phyloP scores from a whole-genome alignment of 2,329 filamentous ascomycete genomes.

The Fusarium sp. region DNA sequence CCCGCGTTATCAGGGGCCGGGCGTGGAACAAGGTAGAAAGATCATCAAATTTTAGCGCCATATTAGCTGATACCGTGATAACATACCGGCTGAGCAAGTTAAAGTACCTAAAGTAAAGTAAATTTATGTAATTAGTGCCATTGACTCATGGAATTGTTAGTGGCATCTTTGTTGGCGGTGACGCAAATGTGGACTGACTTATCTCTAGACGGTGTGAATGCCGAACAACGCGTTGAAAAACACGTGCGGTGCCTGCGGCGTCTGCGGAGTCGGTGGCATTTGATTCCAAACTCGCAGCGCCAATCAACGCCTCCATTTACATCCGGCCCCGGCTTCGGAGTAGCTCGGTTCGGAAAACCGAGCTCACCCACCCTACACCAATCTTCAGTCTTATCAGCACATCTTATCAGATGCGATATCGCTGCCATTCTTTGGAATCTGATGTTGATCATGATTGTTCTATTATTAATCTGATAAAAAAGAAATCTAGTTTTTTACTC shows the following conservation, averaged over 20 bases:
- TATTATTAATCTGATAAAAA: constrained; percentile 4
- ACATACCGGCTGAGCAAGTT: background rate
- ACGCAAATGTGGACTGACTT: constrained; percentile 15
- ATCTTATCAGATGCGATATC: background rate
- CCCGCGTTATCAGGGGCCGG: constrained; percentile 21
- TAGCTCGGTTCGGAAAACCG: constrained; percentile 10
- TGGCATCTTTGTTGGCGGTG: background rate
- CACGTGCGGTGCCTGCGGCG: constrained; percentile 4
- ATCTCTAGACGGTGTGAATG: background rate
- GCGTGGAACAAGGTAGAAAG: constrained; percentile 29
- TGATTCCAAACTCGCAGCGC: constrained; percentile 18
- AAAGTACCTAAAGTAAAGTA: background rate
- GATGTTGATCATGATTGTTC: background rate
- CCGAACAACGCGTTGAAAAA: background rate
- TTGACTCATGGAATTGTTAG: background rate
- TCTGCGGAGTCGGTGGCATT: background rate
- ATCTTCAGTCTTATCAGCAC: background rate
- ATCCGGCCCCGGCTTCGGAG: constrained; percentile 1
- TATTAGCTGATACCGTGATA: constrained; percentile 21
- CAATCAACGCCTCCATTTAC: background rate
- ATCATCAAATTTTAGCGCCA: constrained; percentile 29
- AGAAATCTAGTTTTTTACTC: background rate
- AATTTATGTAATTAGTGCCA: constrained; percentile 12
- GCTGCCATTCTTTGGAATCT: background rate
- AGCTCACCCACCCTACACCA: background rate